These are phyloP conservation scores for Trichoderma sp. DNA, from an alignment of 2,329 filamentous ascomycete genomes.

Conservation along the genomic window DNA sequence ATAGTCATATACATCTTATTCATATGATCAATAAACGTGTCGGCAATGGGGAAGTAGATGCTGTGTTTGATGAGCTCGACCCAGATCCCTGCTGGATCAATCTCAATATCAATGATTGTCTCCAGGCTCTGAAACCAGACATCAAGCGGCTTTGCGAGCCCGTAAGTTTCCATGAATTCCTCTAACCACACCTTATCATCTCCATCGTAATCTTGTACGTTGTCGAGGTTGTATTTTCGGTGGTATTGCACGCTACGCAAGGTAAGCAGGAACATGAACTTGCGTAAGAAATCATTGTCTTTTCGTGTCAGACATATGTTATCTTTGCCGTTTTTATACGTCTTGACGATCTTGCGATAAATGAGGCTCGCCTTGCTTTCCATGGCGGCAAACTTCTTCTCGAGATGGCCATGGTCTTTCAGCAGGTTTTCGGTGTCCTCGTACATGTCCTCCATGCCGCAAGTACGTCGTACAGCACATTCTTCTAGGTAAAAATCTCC, in stretches of 20 bases:
- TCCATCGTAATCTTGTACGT: neutral
- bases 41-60: neutral
- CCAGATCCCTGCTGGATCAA: neutral
- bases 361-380: neutral
- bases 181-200: neutral
- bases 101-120: neutral
- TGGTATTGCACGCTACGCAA: neutral
- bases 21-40: neutral
- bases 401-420: neutral
- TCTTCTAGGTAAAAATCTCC: neutral
- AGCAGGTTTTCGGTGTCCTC: neutral
- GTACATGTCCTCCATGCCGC: neutral
- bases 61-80: neutral
- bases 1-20: neutral
- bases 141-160: neutral
- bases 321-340: neutral
- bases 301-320: neutral
- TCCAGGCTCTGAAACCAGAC: neutral
- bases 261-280: constrained; percentile 1
- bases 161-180: neutral
- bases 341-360: neutral
- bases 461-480: neutral
- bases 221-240: neutral
- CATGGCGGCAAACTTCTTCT: neutral
- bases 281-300: neutral